phyloP scores from a whole-genome alignment of 1,139 yeast genomes.

The Zygosaccharomyces pseudobailii region DNA sequence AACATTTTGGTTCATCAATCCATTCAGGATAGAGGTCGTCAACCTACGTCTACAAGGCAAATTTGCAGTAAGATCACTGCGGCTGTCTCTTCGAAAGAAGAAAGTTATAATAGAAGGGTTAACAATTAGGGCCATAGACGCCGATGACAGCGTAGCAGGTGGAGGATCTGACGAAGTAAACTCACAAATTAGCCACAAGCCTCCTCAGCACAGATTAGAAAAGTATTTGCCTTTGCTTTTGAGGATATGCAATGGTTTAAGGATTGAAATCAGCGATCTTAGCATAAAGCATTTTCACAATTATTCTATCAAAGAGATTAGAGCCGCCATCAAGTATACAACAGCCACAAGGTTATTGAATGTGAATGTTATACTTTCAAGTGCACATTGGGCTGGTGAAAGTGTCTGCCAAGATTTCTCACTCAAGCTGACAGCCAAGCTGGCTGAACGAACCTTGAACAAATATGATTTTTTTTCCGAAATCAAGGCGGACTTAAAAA shows the following conservation, averaged over 20 bases:
- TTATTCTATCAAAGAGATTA: not conserved
- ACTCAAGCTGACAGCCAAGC: not conserved
- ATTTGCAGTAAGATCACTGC: slow-evolving; percentile 15
- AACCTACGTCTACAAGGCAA: slow-evolving; percentile 13
- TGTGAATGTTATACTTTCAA: not conserved
- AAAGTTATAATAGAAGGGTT: slow-evolving; percentile 17
- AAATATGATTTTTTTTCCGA: not conserved
- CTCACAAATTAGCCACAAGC: too few species aligned
- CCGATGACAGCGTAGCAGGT: not conserved
- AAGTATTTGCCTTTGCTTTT: not conserved
- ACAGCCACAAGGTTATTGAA: not conserved
- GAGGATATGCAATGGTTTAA: not conserved
- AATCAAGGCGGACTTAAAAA: not conserved
- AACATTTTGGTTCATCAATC: slow-evolving; percentile 15
- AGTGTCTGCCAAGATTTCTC: not conserved
- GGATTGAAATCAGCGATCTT: slow-evolving; percentile 1
- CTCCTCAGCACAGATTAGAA: too few species aligned
- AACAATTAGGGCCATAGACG: not conserved
- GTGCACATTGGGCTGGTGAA: slow-evolving; percentile 1
- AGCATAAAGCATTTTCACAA: too few species aligned
- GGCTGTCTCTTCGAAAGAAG: too few species aligned
- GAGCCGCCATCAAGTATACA: not conserved
- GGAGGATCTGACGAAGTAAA: too few species aligned
- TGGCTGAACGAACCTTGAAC: not conserved
- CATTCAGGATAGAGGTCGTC: slow-evolving; percentile 17